Evolutionary conservation across 169 alveolate species (phyloP).

Genomic region (Plasmodium coatneyi): DNA sequence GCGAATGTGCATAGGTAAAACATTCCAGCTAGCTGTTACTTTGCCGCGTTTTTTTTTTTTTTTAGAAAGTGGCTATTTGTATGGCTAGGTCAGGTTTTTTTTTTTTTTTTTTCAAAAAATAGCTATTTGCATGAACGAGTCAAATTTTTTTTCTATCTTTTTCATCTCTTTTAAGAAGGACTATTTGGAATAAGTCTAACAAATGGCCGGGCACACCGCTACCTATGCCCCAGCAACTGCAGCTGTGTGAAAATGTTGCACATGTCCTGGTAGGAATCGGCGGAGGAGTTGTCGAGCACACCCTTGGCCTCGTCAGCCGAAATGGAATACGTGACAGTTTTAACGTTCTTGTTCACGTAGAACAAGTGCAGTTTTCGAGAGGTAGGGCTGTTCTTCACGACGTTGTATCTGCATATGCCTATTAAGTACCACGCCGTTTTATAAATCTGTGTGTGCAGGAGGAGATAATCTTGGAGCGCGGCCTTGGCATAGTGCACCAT

Average conservation of each 20-base stretch:
- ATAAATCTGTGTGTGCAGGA: conserved; percentile 51
- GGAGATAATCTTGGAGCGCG: conserved; percentile 29
- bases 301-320: conserved; percentile 17
- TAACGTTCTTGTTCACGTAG: conserved; percentile 32
- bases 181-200: neutral
- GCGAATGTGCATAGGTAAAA: neutral
- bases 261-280: conserved; percentile 51
- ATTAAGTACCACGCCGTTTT: conserved; percentile 61
- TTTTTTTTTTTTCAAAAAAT: neutral
- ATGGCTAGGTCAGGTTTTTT: neutral
- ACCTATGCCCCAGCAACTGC: conserved; percentile 36
- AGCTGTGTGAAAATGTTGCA: conserved; percentile 67
- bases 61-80: neutral
- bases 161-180: neutral
- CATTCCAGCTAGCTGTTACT: neutral
- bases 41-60: neutral
- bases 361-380: conserved; percentile 32
- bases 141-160: neutral
- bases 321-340: conserved; percentile 45
- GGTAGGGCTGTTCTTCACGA: conserved; percentile 20
- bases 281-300: conserved; percentile 60
- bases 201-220: neutral
- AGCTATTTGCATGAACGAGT: neutral
- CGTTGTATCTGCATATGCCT: conserved; percentile 56
- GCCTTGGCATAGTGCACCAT: conserved; percentile 23